Conservation (phyloP, 225 moss, liverwort and hornwort genomes). For the Bryum argenteum region DNA sequence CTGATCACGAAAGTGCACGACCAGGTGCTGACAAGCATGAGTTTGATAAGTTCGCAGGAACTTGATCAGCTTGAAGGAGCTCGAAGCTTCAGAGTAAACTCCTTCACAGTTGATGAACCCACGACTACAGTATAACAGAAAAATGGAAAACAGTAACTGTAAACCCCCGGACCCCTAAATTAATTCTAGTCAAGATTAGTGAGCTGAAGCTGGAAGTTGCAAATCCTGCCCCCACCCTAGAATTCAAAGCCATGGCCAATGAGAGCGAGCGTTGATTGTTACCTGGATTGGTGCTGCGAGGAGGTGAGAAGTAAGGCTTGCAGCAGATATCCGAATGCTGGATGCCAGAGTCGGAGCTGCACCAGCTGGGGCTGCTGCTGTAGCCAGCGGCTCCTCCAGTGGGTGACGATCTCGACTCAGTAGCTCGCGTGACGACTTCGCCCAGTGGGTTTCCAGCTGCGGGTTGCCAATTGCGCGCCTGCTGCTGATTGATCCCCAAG, state of each 20-base stretch:
- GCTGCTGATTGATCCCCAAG: background rate
- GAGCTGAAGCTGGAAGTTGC: background rate
- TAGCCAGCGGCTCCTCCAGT: conserved; percentile 21
- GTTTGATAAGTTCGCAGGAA: background rate
- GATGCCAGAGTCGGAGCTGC: conserved; percentile 56
- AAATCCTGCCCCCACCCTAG: background rate
- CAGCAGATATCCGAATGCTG: conserved; percentile 43
- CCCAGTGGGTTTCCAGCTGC: conserved; percentile 35
- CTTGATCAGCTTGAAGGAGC: background rate
- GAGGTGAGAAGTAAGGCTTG: conserved; percentile 48
- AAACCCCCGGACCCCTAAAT: background rate
- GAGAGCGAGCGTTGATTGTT: background rate
- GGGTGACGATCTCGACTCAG: conserved; percentile 41
- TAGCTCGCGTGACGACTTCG: conserved; percentile 44
- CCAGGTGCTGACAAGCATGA: conserved; percentile 3
- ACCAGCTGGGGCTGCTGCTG: conserved; percentile 53
- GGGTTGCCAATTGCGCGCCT: conserved; percentile 4
- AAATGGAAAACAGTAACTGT: background rate
- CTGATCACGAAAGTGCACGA: conserved; percentile 8
- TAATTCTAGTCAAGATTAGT: background rate
- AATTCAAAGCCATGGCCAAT: background rate
- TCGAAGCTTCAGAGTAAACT: conserved; percentile 25
- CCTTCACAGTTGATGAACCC: background rate
- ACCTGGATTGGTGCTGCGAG: conserved; percentile 46
- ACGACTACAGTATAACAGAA: conserved; percentile 24